These are phyloP conservation scores for Clitoria ternatea DNA, from an alignment of 306 rosid species.

Conservation along the genomic window DNA sequence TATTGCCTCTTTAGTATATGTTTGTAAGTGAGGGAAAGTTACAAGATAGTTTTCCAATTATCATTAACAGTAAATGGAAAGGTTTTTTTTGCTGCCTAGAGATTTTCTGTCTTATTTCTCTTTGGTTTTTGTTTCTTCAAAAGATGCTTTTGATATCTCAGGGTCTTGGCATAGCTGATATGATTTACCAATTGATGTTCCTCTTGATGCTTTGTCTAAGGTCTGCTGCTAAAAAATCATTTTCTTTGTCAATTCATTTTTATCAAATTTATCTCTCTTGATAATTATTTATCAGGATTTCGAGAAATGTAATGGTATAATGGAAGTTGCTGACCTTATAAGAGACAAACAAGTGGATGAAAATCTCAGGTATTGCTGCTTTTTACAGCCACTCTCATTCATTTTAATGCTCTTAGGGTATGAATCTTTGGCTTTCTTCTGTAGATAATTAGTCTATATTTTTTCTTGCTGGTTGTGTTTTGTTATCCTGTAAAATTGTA, in stretches of 20 bases:
- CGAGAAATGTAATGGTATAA: conserved; percentile 68
- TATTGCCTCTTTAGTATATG: neutral
- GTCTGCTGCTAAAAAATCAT: conserved; percentile 3
- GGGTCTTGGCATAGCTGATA: conserved; percentile 10
- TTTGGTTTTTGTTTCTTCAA: neutral
- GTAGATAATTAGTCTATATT: neutral
- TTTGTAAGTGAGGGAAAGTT: neutral
- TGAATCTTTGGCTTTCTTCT: neutral
- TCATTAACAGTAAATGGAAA: neutral
- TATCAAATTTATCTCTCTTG: neutral
- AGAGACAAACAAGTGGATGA: conserved; percentile 85
- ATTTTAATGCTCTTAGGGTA: neutral
- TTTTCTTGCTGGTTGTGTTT: neutral
- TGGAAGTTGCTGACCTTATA: conserved; percentile 84
- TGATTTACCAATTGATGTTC: conserved; percentile 5
- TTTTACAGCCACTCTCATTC: neutral
- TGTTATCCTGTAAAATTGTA: neutral
- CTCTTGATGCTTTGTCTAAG: conserved; percentile 8
- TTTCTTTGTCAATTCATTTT: neutral
- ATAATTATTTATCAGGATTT: conserved; percentile 58
- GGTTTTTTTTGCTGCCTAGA: neutral
- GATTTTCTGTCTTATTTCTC: neutral
- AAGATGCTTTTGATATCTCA: neutral
- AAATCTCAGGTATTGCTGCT: conserved; percentile 67
- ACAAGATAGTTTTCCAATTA: neutral